Conservation (phyloP, 345 rosid species). For the Luvunga scandens region DNA sequence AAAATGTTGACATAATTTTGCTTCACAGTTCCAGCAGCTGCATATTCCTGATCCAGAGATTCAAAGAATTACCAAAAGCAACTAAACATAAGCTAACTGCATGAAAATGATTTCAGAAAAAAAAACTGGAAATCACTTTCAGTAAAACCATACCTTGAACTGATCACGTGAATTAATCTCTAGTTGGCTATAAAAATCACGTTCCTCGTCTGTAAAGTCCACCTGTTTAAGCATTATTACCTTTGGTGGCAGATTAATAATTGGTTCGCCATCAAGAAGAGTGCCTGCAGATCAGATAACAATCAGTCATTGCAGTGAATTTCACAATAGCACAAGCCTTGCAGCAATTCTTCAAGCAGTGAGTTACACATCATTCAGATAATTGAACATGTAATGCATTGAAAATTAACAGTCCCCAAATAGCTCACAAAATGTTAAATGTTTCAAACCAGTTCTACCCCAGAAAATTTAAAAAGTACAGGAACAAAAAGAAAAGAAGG, state of each 20-base stretch:
- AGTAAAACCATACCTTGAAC: conserved; percentile 55
- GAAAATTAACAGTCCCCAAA: neutral
- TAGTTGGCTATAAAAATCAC: conserved; percentile 74
- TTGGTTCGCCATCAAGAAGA: conserved; percentile 85
- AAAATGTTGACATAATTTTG: conserved; percentile 90
- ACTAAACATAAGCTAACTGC: neutral
- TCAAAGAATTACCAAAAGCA: neutral
- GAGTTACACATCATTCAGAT: conserved; percentile 1
- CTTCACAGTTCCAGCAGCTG: conserved; percentile 96
- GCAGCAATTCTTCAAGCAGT: conserved; percentile 2
- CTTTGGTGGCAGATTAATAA: conserved; percentile 81
- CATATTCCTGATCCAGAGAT: conserved; percentile 69
- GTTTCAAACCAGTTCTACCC: neutral
- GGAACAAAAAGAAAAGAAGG: neutral
- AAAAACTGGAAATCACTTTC: neutral
- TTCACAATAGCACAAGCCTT: conserved; percentile 14
- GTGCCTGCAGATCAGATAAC: conserved; percentile 44
- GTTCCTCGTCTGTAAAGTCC: conserved; percentile 81
- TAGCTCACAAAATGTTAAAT: neutral
- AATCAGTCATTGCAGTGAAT: conserved; percentile 9
- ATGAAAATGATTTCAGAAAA: neutral
- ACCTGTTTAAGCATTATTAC: conserved; percentile 68
- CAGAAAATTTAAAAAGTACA: neutral
- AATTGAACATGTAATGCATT: neutral
- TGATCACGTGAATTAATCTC: conserved; percentile 87